Evolutionary conservation across 1,284 basidiomycete genomes (phyloP), one percentile per base, ranked within the genome.

Genomic region (Fomitopsis schrenkii): DNA sequence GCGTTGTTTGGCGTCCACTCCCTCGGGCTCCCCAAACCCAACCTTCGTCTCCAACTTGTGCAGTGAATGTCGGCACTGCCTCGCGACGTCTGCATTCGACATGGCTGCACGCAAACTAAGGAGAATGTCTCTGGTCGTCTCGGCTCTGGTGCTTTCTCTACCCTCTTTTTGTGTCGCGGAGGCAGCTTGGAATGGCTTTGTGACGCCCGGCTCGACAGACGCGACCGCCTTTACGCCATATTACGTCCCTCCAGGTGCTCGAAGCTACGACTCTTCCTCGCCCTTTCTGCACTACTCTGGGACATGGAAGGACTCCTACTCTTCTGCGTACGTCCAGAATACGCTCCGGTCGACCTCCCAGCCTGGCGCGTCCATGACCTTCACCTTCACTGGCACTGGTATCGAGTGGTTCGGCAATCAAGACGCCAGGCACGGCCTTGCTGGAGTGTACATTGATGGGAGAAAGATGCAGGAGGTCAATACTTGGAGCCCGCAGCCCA

Each of bases 371-470:
- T 74, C 81, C 12, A 76, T 83, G 53, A 76, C 77, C 5, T 82
- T 90, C 72, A 77, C 78, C 1, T 91, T 92, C 73, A 77, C 75
- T 26, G 89, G 90, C 10, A 87, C 85, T 10, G 88, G 88, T 1
- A 79, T 93, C 65, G 90, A 92, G 74, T 88, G 86, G 84, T 92
- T 91, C 67, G 90, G 90, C 30, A 82, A 79, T 66, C 79, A 75
- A 53, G 84, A 82, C 63, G 76, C 69, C 41, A 72, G 68, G 22
- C 84, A 90, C 67, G 86, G 88, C 14, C 69, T 80, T 9, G 79
- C 85, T 5, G 66, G 79, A 28, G 80, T 92, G 17, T 83, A 79
- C 61, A 74, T 92, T 22, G 87, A 92, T 63, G 85, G 85, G 8
- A 72, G 75, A 55, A 72, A 76, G 36, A 67, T 79, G 9, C 70